Percentiles rank a stretch among this genome's conserved stretches.
Evolutionary conservation across 176 grass and related monocot species (phyloP).

Genomic region (Cenchrus purpureus): DNA sequence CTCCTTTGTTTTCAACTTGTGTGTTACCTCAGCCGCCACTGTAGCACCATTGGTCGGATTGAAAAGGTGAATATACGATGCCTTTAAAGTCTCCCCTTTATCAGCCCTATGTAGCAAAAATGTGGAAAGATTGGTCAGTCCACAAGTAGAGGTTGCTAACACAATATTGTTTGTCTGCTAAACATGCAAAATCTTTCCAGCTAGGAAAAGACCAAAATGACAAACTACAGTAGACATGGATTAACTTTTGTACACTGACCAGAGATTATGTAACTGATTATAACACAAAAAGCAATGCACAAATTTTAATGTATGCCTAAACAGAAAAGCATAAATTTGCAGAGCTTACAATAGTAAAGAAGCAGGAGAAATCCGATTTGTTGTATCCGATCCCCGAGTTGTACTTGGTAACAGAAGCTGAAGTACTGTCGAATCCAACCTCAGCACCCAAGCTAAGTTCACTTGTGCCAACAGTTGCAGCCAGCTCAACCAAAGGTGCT

Average conservation of each 20-base stretch:
- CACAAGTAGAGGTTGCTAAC: background rate
- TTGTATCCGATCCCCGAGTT: slow-evolving; percentile 80
- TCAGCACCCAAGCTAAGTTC: slow-evolving; percentile 72
- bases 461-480: slow-evolving; percentile 60
- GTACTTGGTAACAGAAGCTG: slow-evolving; percentile 87
- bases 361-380: slow-evolving; percentile 76
- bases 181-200: background rate
- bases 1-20: slow-evolving; percentile 78
- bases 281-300: background rate
- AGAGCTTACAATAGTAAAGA: slow-evolving; percentile 71
- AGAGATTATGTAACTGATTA: background rate
- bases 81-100: slow-evolving; percentile 83
- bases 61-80: slow-evolving; percentile 78
- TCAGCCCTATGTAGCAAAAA: slow-evolving; percentile 55
- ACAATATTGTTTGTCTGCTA: background rate
- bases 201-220: background rate
- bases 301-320: background rate
- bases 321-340: background rate
- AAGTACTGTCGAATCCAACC: slow-evolving; percentile 91
- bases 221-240: background rate
- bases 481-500: slow-evolving; percentile 72
- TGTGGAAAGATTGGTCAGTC: background rate
- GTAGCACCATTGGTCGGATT: slow-evolving; percentile 62
- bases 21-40: slow-evolving; percentile 74
- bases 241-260: background rate